Percentiles rank a stretch among this genome's conserved stretches.
These are phyloP conservation scores for Nidularia sp. DNA, from an alignment of 768 basidiomycete genomes.

Conservation along the genomic window DNA sequence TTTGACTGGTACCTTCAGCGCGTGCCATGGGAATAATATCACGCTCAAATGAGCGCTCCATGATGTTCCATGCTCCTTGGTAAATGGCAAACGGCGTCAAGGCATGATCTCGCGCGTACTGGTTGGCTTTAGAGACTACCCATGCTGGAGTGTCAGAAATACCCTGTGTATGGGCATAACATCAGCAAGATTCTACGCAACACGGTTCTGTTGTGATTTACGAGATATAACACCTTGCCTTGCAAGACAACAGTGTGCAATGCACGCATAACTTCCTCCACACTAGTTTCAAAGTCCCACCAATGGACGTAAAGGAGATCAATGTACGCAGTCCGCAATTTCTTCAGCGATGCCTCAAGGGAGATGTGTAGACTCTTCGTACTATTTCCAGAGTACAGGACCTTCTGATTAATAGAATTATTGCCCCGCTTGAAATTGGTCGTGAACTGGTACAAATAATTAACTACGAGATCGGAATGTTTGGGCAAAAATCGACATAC, in stretches of 20 bases:
- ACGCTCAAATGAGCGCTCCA: constrained; percentile 7
- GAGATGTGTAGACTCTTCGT: constrained; percentile 33
- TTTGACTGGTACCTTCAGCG: constrained; percentile 21
- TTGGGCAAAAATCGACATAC: constrained; percentile 9
- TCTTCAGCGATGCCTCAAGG: constrained; percentile 33
- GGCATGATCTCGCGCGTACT: constrained; percentile 1
- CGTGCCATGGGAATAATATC: constrained; percentile 20
- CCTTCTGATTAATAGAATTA: constrained; percentile 20
- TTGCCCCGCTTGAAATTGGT: constrained; percentile 20
- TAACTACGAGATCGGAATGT: background rate
- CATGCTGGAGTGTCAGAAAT: constrained; percentile 6
- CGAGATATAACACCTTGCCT: constrained; percentile 48
- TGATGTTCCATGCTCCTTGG: constrained; percentile 8
- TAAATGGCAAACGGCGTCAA: constrained; percentile 8
- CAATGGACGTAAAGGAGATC: constrained; percentile 2
- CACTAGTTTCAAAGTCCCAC: constrained; percentile 21
- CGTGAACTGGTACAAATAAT: constrained; percentile 14
- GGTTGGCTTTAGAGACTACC: constrained; percentile 2
- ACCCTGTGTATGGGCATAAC: background rate
- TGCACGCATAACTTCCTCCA: constrained; percentile 54
- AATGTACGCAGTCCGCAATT: constrained; percentile 34
- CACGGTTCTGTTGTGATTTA: constrained; percentile 6
- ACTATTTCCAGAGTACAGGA: constrained; percentile 32
- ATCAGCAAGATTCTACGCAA: background rate
- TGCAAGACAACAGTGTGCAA: constrained; percentile 45